These are phyloP conservation scores for Chalara sp. DNA, from an alignment of 2,329 filamentous ascomycete species.

Conservation along the genomic window DNA sequence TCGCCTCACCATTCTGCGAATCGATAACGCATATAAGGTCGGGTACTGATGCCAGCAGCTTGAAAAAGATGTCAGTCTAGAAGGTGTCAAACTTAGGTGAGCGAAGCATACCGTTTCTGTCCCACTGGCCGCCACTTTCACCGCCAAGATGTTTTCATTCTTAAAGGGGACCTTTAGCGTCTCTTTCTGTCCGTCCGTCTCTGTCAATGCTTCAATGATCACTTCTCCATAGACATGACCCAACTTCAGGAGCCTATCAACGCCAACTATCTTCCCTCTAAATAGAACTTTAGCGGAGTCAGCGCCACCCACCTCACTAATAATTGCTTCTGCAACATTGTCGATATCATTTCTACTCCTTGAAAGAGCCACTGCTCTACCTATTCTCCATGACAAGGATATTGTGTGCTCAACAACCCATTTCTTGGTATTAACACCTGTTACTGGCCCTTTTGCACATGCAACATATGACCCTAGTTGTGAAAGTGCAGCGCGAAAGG, in stretches of 20 bases:
- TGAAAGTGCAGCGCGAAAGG: constrained; percentile 32
- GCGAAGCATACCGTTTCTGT: constrained; percentile 1
- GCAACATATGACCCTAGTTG: constrained; percentile 37
- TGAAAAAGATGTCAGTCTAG: too few relatives aligned
- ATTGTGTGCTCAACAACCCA: constrained; percentile 34
- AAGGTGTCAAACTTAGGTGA: too few relatives aligned
- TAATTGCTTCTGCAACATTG: constrained; percentile 49
- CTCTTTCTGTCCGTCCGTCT: constrained; percentile 33
- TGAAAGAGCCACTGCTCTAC: constrained; percentile 46
- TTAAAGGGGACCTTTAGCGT: constrained; percentile 62
- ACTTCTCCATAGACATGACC: constrained; percentile 55
- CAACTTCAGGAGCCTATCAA: constrained; percentile 47
- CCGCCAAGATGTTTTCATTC: constrained; percentile 65
- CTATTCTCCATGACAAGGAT: constrained; percentile 44
- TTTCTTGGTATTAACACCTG: constrained; percentile 29
- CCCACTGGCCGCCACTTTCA: constrained; percentile 11
- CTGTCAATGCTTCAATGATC: constrained; percentile 36
- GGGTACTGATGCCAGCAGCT: constrained; percentile 39
- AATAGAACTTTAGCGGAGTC: constrained; percentile 50
- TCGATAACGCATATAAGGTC: constrained; percentile 43
- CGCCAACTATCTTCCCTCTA: constrained; percentile 56
- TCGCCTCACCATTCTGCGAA: constrained; percentile 38
- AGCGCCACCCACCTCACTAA: constrained; percentile 49
- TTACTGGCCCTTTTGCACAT: constrained; percentile 33
- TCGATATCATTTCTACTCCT: constrained; percentile 42